Conservation (phyloP, 805 yeast species). For the Candida cerambycidarum region DNA sequence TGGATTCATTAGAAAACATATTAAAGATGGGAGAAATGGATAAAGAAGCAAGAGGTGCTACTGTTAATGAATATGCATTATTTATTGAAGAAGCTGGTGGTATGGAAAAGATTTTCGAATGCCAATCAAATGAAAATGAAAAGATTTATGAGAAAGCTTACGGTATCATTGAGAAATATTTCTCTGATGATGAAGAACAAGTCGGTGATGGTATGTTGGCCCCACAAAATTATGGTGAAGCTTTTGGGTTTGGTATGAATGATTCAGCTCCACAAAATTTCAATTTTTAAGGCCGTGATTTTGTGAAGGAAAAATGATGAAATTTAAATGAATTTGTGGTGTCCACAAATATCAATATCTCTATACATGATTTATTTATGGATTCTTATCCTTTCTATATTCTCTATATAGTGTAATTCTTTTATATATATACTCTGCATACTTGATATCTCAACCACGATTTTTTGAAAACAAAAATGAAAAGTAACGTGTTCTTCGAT, state of each 20-base stretch:
- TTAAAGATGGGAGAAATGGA: constrained; percentile 93
- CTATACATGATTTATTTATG: constrained; percentile 6
- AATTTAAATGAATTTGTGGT: neutral
- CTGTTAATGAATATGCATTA: constrained; percentile 82
- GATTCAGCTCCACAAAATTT: constrained; percentile 57
- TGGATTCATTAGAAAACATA: constrained; percentile 93
- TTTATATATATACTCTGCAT: constrained; percentile 14
- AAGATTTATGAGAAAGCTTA: constrained; percentile 90
- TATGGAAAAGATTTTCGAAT: constrained; percentile 90
- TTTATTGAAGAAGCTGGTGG: constrained; percentile 98
- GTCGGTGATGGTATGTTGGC: constrained; percentile 68
- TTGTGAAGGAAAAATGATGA: neutral
- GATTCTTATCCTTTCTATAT: constrained; percentile 2
- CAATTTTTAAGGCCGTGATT: constrained; percentile 36
- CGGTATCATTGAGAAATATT: constrained; percentile 85
- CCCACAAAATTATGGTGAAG: constrained; percentile 75
- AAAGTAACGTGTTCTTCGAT: too few species aligned
- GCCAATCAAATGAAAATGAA: constrained; percentile 90
- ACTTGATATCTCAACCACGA: too few species aligned
- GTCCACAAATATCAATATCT: neutral
- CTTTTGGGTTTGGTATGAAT: constrained; percentile 83
- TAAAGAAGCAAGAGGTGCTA: constrained; percentile 68
- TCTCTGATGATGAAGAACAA: constrained; percentile 74
- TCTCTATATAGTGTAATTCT: constrained; percentile 5
- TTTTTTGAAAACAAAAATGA: too few species aligned